These are phyloP conservation scores for Phytophthora melonis DNA, from an alignment of 352 stramenopile species.

Conservation along the genomic window DNA sequence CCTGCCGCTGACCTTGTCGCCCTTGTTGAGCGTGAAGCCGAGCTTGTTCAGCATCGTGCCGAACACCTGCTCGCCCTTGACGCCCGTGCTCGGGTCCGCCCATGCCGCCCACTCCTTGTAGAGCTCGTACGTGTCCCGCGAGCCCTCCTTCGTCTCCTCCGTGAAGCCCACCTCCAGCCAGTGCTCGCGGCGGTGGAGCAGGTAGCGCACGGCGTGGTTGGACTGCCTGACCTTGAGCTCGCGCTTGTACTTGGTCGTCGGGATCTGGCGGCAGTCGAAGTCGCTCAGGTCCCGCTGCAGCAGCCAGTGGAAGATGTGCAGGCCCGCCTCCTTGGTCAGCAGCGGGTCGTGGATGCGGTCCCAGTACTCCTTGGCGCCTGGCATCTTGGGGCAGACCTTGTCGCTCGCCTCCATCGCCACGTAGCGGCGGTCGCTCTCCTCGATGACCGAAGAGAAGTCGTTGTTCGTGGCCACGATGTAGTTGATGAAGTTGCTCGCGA, in stretches of 20 bases:
- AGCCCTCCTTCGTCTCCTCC: not conserved
- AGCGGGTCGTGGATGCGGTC: slow-evolving; percentile 1
- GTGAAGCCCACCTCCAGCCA: not conserved
- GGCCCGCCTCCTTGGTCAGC: not conserved
- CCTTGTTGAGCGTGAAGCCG: not conserved
- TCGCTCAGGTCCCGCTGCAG: not conserved
- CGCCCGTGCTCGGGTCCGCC: not conserved
- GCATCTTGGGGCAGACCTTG: not conserved
- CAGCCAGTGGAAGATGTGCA: slow-evolving; percentile 5
- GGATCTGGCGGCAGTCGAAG: not conserved
- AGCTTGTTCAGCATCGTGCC: not conserved
- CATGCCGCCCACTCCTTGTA: not conserved
- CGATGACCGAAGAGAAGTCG: not conserved
- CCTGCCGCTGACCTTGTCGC: not conserved
- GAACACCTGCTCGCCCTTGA: not conserved
- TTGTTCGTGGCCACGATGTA: slow-evolving; percentile 1
- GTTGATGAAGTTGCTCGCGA: not conserved
- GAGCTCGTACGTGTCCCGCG: not conserved
- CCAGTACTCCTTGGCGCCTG: not conserved
- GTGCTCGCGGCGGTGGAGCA: not conserved
- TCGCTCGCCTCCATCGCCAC: not conserved
- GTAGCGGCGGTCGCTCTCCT: not conserved
- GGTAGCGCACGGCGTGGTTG: not conserved
- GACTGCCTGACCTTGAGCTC: not conserved
- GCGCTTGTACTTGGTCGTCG: not conserved